Evolutionary conservation across 805 yeast species (phyloP).

Genomic region (Saccharomycopsis capsularis): DNA sequence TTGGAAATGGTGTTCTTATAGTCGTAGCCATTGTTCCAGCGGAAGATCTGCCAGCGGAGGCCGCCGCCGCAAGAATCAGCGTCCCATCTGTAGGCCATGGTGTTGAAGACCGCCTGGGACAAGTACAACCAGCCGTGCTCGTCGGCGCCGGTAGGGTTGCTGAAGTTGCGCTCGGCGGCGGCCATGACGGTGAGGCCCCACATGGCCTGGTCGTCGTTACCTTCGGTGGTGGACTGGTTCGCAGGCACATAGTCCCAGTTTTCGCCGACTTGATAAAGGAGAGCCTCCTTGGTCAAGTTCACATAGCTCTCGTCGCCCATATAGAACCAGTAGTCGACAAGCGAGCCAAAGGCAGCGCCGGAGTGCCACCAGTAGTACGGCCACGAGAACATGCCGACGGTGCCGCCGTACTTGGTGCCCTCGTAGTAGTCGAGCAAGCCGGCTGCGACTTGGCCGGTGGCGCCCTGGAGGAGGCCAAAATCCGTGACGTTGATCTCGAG

Average conservation of each 20-base stretch:
- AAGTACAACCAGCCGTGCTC: slow-evolving; percentile 79
- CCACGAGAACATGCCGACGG: slow-evolving; percentile 76
- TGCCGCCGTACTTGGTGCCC: slow-evolving; percentile 61
- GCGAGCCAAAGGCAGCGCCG: slow-evolving; percentile 89
- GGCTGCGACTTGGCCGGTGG: slow-evolving; percentile 51
- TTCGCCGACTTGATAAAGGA: slow-evolving; percentile 67
- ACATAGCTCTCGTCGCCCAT: slow-evolving; percentile 66
- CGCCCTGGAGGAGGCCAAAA: slow-evolving; percentile 33
- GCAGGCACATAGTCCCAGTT: slow-evolving; percentile 76
- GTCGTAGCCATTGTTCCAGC: slow-evolving; percentile 91
- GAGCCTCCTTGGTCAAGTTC: slow-evolving; percentile 48
- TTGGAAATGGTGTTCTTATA: slow-evolving; percentile 90
- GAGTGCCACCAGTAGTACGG: slow-evolving; percentile 99
- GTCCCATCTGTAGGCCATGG: slow-evolving; percentile 92
- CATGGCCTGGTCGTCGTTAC: slow-evolving; percentile 96
- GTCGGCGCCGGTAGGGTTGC: slow-evolving; percentile 51
- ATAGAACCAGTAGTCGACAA: slow-evolving; percentile 70
- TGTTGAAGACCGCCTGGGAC: slow-evolving; percentile 85
- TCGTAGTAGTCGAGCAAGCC: slow-evolving; percentile 82
- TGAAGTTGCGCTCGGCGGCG: slow-evolving; percentile 85
- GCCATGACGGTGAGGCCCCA: slow-evolving; percentile 94
- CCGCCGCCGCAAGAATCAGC: slow-evolving; percentile 71
- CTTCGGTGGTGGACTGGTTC: slow-evolving; percentile 87
- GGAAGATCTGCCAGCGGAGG: slow-evolving; percentile 90
- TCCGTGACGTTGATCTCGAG: slow-evolving; percentile 19